These are phyloP conservation scores for Magnaporthales sp. DNA, from an alignment of 2,329 filamentous ascomycete genomes.

Conservation along the genomic window DNA sequence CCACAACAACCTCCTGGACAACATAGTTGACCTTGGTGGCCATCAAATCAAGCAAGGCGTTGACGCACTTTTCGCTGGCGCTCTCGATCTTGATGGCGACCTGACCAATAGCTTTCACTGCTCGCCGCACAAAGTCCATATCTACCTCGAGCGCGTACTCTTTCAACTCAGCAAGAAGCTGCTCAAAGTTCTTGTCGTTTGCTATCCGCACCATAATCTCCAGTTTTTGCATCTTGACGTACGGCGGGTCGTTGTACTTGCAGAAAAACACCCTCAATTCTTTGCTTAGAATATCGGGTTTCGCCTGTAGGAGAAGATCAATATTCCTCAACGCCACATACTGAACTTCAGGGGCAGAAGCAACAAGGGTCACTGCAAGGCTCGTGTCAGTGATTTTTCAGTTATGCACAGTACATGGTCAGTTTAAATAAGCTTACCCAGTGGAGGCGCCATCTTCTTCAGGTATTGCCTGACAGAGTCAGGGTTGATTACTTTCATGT, in stretches of 20 bases:
- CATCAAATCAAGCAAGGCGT: slow-evolving; percentile 85
- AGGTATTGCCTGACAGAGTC: slow-evolving; percentile 79
- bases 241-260: slow-evolving; percentile 98
- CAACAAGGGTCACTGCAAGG: slow-evolving; percentile 75
- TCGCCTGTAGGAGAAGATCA: slow-evolving; percentile 88
- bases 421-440: slow-evolving; percentile 48
- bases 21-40: slow-evolving; percentile 98
- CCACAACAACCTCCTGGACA: slow-evolving; percentile 96
- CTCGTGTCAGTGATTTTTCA: slow-evolving; percentile 16
- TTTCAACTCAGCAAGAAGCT: slow-evolving; percentile 86
- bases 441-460: slow-evolving; percentile 96
- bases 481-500: slow-evolving; percentile 77
- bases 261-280: slow-evolving; percentile 98
- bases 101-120: slow-evolving; percentile 93
- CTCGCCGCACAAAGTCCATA: slow-evolving; percentile 95
- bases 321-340: slow-evolving; percentile 96
- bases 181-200: slow-evolving; percentile 93
- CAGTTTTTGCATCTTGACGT: slow-evolving; percentile 94
- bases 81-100: slow-evolving; percentile 98
- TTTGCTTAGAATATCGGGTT: slow-evolving; percentile 93
- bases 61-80: slow-evolving; percentile 91
- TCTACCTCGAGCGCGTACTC: slow-evolving; percentile 98
- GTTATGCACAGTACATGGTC: neutral
- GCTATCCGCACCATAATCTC: slow-evolving; percentile 99
- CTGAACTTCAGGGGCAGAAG: slow-evolving; percentile 92